Evolutionary conservation across 352 stramenopile species (phyloP).

Genomic region (Globisporangium viniferum): DNA sequence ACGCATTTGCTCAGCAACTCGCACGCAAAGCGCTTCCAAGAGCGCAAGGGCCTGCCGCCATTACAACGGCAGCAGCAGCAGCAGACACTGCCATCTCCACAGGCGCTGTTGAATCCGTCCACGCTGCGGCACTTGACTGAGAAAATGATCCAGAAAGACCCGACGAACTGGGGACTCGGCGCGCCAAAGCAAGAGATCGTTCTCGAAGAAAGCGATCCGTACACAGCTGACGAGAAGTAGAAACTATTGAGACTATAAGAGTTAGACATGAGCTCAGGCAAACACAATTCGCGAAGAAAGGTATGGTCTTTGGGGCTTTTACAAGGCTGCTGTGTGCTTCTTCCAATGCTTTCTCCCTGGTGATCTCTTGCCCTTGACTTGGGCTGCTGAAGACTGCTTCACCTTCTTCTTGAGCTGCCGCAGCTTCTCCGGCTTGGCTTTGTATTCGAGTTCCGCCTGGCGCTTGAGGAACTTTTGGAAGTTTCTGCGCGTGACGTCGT

Average conservation of each 20-base stretch:
- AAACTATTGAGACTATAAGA: background rate
- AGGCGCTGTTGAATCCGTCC: conserved; percentile 51
- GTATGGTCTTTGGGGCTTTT: background rate
- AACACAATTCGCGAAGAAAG: background rate
- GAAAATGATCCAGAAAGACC: conserved; percentile 47
- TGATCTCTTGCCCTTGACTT: conserved; percentile 1
- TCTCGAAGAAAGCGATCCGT: conserved; percentile 25
- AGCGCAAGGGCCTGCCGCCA: conserved; percentile 24
- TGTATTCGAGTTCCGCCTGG: conserved; percentile 49
- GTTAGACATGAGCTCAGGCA: background rate
- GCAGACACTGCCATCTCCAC: conserved; percentile 10
- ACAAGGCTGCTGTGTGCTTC: background rate
- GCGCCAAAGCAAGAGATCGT: conserved; percentile 30
- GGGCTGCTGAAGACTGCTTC: conserved; percentile 4
- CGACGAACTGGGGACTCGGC: conserved; percentile 17
- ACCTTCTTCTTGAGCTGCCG: conserved; percentile 33
- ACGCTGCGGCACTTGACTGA: conserved; percentile 55
- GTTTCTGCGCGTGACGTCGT: conserved; percentile 16
- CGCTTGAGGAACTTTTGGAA: conserved; percentile 48
- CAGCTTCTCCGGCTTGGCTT: conserved; percentile 43
- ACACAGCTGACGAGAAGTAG: conserved; percentile 36
- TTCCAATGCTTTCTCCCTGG: background rate
- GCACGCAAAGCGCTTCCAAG: conserved; percentile 39
- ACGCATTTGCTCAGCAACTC: conserved; percentile 46
- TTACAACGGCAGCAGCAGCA: conserved; percentile 13